phyloP scores from a whole-genome alignment of 169 alveolate species.

The Condylostoma magnum region DNA sequence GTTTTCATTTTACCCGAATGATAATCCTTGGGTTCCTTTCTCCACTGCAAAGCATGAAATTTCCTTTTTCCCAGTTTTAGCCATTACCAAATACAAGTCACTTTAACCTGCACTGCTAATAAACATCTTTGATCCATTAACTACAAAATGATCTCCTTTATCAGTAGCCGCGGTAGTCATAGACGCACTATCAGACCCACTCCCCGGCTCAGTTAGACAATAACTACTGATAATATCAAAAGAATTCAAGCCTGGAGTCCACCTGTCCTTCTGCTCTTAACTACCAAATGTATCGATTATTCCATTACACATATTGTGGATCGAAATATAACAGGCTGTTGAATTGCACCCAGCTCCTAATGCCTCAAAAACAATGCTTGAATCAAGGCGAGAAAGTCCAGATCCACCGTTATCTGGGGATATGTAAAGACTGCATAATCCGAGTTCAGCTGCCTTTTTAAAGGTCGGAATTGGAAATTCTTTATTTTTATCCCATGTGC shows the following conservation, averaged over 20 bases:
- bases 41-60: slow-evolving; percentile 63
- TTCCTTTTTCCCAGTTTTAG: slow-evolving; percentile 69
- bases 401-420: slow-evolving; percentile 63
- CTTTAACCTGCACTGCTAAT: slow-evolving; percentile 66
- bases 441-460: slow-evolving; percentile 63
- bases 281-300: slow-evolving; percentile 62
- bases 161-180: slow-evolving; percentile 62
- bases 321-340: slow-evolving; percentile 57
- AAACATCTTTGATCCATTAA: slow-evolving; percentile 76
- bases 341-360: slow-evolving; percentile 63
- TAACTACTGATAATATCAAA: slow-evolving; percentile 61
- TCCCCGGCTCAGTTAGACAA: slow-evolving; percentile 75
- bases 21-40: slow-evolving; percentile 59
- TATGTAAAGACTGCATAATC: slow-evolving; percentile 59
- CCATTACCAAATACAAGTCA: slow-evolving; percentile 61
- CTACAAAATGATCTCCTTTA: slow-evolving; percentile 61
- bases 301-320: slow-evolving; percentile 64
- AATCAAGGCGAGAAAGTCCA: slow-evolving; percentile 60
- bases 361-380: slow-evolving; percentile 68
- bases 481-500: slow-evolving; percentile 61
- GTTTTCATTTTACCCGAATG: slow-evolving; percentile 57
- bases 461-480: slow-evolving; percentile 48
- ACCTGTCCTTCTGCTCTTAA: slow-evolving; percentile 45
- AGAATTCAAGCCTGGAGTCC: slow-evolving; percentile 47
- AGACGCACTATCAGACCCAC: slow-evolving; percentile 67